Percentiles rank a stretch among this genome's conserved stretches.
Conservation (phyloP, 1,284 basidiomycete species). For the Malassezia psittaci region DNA sequence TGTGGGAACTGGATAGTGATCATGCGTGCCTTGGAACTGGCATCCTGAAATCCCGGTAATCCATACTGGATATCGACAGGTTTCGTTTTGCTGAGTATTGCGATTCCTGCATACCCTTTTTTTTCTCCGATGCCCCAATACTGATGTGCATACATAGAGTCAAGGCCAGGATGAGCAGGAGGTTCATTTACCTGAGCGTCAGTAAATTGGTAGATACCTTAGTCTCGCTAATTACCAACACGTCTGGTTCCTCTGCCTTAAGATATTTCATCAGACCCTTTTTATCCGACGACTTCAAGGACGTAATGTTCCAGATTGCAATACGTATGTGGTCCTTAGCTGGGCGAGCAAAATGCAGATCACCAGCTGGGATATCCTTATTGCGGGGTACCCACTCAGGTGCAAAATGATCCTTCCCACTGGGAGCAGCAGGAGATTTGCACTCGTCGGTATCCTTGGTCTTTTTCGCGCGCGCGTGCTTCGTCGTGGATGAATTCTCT, state of each 20-base stretch:
- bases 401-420: slow-evolving; percentile 13
- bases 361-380: slow-evolving; percentile 8
- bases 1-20: slow-evolving; percentile 68
- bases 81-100: slow-evolving; percentile 66
- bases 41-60: slow-evolving; percentile 52
- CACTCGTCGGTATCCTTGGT: not conserved
- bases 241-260: slow-evolving; percentile 39
- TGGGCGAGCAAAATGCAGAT: slow-evolving; percentile 5
- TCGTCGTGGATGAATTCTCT: not conserved
- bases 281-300: slow-evolving; percentile 30
- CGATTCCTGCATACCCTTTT: slow-evolving; percentile 59
- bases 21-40: slow-evolving; percentile 30
- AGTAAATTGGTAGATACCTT: slow-evolving; percentile 15
- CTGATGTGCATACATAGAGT: slow-evolving; percentile 32
- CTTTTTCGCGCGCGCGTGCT: not conserved
- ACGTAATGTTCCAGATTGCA: slow-evolving; percentile 41
- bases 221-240: slow-evolving; percentile 41
- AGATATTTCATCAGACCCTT: slow-evolving; percentile 43
- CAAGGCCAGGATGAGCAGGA: slow-evolving; percentile 30
- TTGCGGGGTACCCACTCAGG: slow-evolving; percentile 18
- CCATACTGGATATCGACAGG: slow-evolving; percentile 55
- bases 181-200: slow-evolving; percentile 24
- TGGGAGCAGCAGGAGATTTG: slow-evolving; percentile 11
- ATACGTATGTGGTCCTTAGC: slow-evolving; percentile 23
- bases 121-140: slow-evolving; percentile 44